Base-by-base conservation (phyloP, 2,329 filamentous ascomycete species). In the Tolypocladium tundrense region DNA sequence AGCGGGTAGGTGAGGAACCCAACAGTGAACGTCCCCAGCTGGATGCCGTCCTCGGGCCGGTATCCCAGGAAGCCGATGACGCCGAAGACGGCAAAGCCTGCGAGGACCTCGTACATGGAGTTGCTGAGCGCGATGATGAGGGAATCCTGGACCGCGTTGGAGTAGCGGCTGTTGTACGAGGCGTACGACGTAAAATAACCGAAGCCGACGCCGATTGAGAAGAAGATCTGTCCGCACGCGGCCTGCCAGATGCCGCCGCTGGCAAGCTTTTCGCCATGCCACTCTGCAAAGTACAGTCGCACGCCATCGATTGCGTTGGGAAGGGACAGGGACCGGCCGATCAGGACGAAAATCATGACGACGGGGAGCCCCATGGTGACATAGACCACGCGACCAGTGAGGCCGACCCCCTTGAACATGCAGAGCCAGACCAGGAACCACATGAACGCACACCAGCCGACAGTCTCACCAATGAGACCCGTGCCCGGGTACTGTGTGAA, bases 281-380 rank as follows among this genome's bases (percentile, higher is more conserved):
- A 62, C 64, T 0, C 66, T 68, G 45, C 71, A 68, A 27, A 73
- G 71, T 0, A 48, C 27, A 82, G 70, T 21, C 62, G 71, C 27
- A 82, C 72, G 2, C 80, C 80, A 37, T 75, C 75, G 3, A 71
- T 63, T 3, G 80, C 80, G 58, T 82, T 81, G 0, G 76, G 73
- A 0, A 83, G 74, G 0, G 79, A 82, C 1, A 77, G 66, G 0
- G 76, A 72, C 3, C 79, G 75, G 4, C 78, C 77, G 21, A 82
- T 73, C 1, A 83, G 70, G 41, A 83, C 77, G 39, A 77, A 73
- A 4, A 79, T 79, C 16, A 79, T 80, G 56, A 81, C 64, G 16
- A n/a, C 82, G 76, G 80, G 80, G 8, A 83, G 62, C 0, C 77
- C 80, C 78, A 83, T 83, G 1, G 80, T 82, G 63, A 81, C 73